Base-by-base conservation (phyloP, 176 grass and related monocot species). In the Lolium rigidum region DNA sequence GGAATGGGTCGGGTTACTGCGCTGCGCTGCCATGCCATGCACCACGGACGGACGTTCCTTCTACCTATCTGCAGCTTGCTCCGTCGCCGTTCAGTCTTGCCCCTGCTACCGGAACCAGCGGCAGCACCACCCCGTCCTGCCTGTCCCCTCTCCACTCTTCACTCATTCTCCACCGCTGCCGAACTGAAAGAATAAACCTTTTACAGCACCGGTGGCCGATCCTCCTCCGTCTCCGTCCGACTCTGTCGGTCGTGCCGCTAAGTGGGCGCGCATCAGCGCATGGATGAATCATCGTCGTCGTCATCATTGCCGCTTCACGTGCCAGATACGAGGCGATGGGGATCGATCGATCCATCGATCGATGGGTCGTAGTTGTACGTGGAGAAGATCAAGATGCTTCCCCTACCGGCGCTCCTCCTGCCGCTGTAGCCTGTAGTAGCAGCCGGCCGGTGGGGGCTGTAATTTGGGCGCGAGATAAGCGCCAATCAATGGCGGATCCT, bases 291-390 rank as follows among this genome's bases (percentile, higher is more conserved):
- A 51, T 74, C 71, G 7, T 16, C 71, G 71, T 5, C 71, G 46
- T 5, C 73, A 76, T 76, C 22, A 76, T 54, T 54, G 73, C 48
- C 24, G 73, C 73, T 76, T 76, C 73, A 76, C 73, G 73, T 76
- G 73, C 73, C 48, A 26, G 48, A 76, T 76, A 76, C 15, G 73
- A 76, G 25, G 43, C 28, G 64, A 26, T 17, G 28, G 64, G 28
- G 64, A 67, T 43, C 41, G 41, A 43, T 43, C 41, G 2, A 43
- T 43, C 7, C 41, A 43, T 10, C 8, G 8, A 48, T 49, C 47
- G 9, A 49, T 49, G 47, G 47, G 0, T 49, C 9, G 47, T 11
- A 43, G 47, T 49, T 2, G 9, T 49, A 49, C 41, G 7, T 43
- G 41, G 7, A 43, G 41, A 43, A 43, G 41, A 43, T 43, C 41